These are phyloP conservation scores for Wolfiporia cocos DNA, from an alignment of 1,284 basidiomycete species.

Conservation along the genomic window DNA sequence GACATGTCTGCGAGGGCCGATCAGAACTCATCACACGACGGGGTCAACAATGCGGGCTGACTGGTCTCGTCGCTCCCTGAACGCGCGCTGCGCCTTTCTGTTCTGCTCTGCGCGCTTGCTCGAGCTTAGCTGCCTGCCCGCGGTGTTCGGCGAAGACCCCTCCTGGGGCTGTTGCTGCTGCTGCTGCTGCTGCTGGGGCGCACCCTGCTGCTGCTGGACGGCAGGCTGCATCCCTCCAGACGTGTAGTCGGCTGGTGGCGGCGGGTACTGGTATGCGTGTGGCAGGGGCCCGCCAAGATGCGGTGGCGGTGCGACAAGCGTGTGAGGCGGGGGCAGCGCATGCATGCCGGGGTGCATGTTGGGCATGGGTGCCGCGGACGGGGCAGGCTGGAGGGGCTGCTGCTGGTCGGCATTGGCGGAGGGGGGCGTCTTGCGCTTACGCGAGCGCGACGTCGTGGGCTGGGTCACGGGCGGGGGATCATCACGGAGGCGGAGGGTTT, in stretches of 20 bases:
- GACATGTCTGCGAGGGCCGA: slow-evolving; percentile 51
- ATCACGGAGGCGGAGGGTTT: slow-evolving; percentile 59
- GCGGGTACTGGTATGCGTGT: slow-evolving; percentile 17
- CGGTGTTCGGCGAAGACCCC: slow-evolving; percentile 21
- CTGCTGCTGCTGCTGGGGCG: slow-evolving; percentile 20
- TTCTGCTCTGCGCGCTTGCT: slow-evolving; percentile 85
- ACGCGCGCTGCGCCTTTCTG: slow-evolving; percentile 79
- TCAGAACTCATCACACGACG: slow-evolving; percentile 4
- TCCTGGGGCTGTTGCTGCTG: slow-evolving; percentile 27
- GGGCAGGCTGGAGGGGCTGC: background rate
- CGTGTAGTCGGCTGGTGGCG: slow-evolving; percentile 35
- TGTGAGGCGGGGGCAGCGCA: slow-evolving; percentile 22
- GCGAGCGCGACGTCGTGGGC: slow-evolving; percentile 23
- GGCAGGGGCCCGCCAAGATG: slow-evolving; percentile 18
- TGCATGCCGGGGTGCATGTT: slow-evolving; percentile 25
- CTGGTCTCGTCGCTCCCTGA: slow-evolving; percentile 80
- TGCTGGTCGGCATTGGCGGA: slow-evolving; percentile 32
- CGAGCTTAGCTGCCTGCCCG: slow-evolving; percentile 55
- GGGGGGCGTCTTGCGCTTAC: slow-evolving; percentile 34
- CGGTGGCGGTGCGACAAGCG: slow-evolving; percentile 21
- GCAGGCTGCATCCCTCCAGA: slow-evolving; percentile 44
- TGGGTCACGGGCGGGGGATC: slow-evolving; percentile 36
- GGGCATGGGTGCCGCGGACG: slow-evolving; percentile 21
- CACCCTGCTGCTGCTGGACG: slow-evolving; percentile 20
- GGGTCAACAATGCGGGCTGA: slow-evolving; percentile 34